These are phyloP conservation scores for Dactylellina haptotyla DNA, from an alignment of 2,329 filamentous ascomycete species.

Conservation along the genomic window DNA sequence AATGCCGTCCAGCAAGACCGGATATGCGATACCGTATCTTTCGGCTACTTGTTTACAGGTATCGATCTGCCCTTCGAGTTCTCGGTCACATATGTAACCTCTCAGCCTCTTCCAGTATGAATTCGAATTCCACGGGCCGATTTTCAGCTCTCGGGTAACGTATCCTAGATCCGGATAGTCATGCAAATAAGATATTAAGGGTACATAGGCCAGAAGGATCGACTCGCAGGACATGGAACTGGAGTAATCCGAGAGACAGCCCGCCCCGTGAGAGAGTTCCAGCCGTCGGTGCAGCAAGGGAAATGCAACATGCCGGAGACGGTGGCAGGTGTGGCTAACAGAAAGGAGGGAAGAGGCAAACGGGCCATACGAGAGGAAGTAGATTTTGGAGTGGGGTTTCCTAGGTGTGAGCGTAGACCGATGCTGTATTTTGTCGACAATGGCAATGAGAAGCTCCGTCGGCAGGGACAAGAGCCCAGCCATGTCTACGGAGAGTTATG, in stretches of 20 bases:
- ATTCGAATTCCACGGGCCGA: slow-evolving; percentile 31
- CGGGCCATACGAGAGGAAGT: slow-evolving; percentile 27
- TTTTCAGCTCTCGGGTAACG: slow-evolving; percentile 40
- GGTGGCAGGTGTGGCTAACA: slow-evolving; percentile 34
- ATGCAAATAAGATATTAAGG: slow-evolving; percentile 44
- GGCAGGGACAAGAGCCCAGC: slow-evolving; percentile 33
- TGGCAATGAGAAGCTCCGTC: slow-evolving; percentile 20
- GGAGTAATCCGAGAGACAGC: slow-evolving; percentile 18
- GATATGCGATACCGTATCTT: slow-evolving; percentile 39
- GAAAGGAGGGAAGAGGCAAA: slow-evolving; percentile 10
- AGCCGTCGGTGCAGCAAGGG: slow-evolving; percentile 40
- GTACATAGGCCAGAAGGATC: slow-evolving; percentile 42
- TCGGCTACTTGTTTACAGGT: slow-evolving; percentile 27
- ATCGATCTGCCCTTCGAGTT: slow-evolving; percentile 27
- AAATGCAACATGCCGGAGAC: slow-evolving; percentile 33
- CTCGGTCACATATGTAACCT: slow-evolving; percentile 35
- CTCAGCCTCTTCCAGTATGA: slow-evolving; percentile 42
- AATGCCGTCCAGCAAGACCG: slow-evolving; percentile 37
- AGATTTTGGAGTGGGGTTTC: slow-evolving; percentile 43
- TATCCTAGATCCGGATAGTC: slow-evolving; percentile 39
- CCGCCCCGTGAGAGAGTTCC: slow-evolving; percentile 33
- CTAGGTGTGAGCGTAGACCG: slow-evolving; percentile 5
- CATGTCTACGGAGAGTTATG: slow-evolving; percentile 16
- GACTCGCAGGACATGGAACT: slow-evolving; percentile 34
- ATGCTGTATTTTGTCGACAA: slow-evolving; percentile 28